Evolutionary conservation across 2,329 filamentous ascomycete species (phyloP).

Genomic region (Lomentospora prolificans): DNA sequence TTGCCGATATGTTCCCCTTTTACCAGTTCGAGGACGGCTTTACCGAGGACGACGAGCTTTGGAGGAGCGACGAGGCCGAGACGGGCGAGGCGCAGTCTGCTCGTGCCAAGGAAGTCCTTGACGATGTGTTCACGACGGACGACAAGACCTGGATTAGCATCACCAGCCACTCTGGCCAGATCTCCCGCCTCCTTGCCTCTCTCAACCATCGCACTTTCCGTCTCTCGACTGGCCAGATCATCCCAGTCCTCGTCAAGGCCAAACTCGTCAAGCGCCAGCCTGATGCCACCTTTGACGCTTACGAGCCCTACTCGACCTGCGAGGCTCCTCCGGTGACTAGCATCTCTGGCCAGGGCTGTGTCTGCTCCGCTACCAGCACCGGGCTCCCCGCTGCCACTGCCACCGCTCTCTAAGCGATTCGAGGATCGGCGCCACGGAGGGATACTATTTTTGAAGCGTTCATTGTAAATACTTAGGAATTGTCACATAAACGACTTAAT

Average conservation of each 20-base stretch:
- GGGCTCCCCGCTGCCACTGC: not conserved
- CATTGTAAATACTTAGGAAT: too few relatives aligned
- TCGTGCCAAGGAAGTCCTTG: slow-evolving; percentile 38
- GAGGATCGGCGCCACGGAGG: not conserved
- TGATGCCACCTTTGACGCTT: slow-evolving; percentile 24
- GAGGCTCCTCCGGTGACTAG: slow-evolving; percentile 33
- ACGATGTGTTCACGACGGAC: slow-evolving; percentile 46
- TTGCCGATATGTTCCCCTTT: slow-evolving; percentile 39
- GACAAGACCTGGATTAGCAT: slow-evolving; percentile 46
- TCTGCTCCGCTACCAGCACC: slow-evolving; percentile 22
- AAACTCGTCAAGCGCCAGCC: slow-evolving; percentile 27
- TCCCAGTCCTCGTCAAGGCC: slow-evolving; percentile 57
- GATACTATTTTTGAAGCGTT: too few relatives aligned
- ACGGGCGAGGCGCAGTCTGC: slow-evolving; percentile 36
- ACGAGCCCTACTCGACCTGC: slow-evolving; percentile 32
- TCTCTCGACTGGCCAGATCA: slow-evolving; percentile 56
- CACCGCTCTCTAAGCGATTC: not conserved
- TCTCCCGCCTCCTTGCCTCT: slow-evolving; percentile 39
- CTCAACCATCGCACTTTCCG: slow-evolving; percentile 52
- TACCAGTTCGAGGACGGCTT: slow-evolving; percentile 53
- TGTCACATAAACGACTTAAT: too few relatives aligned
- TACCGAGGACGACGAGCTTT: slow-evolving; percentile 40
- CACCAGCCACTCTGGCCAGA: slow-evolving; percentile 51
- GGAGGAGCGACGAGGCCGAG: slow-evolving; percentile 31
- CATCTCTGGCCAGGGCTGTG: slow-evolving; percentile 28